A percentile compares a stretch with the other conserved stretches of the same genome.
Evolutionary conservation across 2,329 filamentous ascomycete species (phyloP).

Genomic region (Lasiodiplodia theobromae): DNA sequence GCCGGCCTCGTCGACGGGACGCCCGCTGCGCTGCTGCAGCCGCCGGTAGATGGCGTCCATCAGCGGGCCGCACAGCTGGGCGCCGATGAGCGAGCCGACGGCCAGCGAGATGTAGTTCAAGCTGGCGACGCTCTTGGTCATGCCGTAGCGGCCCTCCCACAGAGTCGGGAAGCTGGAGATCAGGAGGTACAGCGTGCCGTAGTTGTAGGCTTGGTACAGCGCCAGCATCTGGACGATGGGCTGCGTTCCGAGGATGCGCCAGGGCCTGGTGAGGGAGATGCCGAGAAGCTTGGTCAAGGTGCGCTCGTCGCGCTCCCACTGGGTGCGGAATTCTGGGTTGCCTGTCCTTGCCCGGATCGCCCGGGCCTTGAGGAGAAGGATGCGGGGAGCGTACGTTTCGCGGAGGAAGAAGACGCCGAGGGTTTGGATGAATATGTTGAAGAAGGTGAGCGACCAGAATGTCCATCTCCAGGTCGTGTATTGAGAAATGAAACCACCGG

Average conservation of each 20-base stretch:
- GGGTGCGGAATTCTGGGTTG: conserved; percentile 66
- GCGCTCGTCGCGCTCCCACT: conserved; percentile 49
- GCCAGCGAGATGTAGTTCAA: conserved; percentile 70
- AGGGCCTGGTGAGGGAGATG: conserved; percentile 60
- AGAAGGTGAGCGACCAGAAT: conserved; percentile 56
- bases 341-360: conserved; percentile 66
- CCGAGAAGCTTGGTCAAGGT: conserved; percentile 41
- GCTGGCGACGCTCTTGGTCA: conserved; percentile 65
- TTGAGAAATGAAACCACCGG: conserved; percentile 56
- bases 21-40: conserved; percentile 54
- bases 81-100: conserved; percentile 64
- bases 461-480: conserved; percentile 57
- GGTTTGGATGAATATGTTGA: conserved; percentile 50
- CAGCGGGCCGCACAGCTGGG: conserved; percentile 52
- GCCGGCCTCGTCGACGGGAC: conserved; percentile 28
- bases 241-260: conserved; percentile 64
- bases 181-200: conserved; percentile 69
- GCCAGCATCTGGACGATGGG: conserved; percentile 66
- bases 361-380: conserved; percentile 61
- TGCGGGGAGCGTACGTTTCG: conserved; percentile 54
- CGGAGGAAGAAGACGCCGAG: conserved; percentile 52
- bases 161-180: conserved; percentile 67
- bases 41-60: conserved; percentile 60
- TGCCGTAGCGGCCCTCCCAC: conserved; percentile 63
- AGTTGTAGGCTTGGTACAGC: conserved; percentile 64